Conservation (phyloP, 169 alveolate species). For the Plasmodium chabaudi region DNA sequence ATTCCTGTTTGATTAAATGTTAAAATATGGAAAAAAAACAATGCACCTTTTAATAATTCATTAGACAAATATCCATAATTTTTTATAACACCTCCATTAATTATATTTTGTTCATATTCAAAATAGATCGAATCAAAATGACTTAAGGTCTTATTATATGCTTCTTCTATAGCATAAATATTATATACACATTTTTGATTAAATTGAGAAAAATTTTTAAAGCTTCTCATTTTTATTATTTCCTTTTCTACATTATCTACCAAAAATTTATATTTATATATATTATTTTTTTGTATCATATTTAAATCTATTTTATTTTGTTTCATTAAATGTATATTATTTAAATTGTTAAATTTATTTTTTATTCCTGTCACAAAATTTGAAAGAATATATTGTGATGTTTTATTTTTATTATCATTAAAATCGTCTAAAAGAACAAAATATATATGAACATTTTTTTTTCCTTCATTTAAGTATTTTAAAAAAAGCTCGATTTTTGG, state of each 20-base stretch:
- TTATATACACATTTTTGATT: conserved; percentile 61
- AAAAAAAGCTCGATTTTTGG: conserved; percentile 39
- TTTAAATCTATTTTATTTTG: conserved; percentile 18
- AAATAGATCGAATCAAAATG: conserved; percentile 31
- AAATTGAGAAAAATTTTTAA: conserved; percentile 31
- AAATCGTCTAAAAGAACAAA: conserved; percentile 17
- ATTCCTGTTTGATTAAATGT: conserved; percentile 62
- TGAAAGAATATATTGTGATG: background rate
- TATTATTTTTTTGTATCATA: conserved; percentile 41
- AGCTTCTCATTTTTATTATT: conserved; percentile 14
- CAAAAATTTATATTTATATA: conserved; percentile 10
- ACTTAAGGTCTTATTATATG: conserved; percentile 41
- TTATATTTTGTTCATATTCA: conserved; percentile 33
- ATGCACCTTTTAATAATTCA: conserved; percentile 36
- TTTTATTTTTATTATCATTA: background rate
- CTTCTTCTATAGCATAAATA: conserved; percentile 58
- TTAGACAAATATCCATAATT: conserved; percentile 18
- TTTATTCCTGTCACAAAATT: conserved; percentile 21
- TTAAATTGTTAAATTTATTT: conserved; percentile 22
- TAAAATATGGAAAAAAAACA: conserved; percentile 47
- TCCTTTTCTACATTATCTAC: conserved; percentile 26
- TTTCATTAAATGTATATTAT: conserved; percentile 48
- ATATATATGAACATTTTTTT: conserved; percentile 33
- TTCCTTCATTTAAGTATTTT: conserved; percentile 28
- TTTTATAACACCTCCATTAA: conserved; percentile 25